Evolutionary conservation across 768 basidiomycete genomes (phyloP), one percentile per base, ranked within the genome.

Genomic region (Termitomyces sp.): DNA sequence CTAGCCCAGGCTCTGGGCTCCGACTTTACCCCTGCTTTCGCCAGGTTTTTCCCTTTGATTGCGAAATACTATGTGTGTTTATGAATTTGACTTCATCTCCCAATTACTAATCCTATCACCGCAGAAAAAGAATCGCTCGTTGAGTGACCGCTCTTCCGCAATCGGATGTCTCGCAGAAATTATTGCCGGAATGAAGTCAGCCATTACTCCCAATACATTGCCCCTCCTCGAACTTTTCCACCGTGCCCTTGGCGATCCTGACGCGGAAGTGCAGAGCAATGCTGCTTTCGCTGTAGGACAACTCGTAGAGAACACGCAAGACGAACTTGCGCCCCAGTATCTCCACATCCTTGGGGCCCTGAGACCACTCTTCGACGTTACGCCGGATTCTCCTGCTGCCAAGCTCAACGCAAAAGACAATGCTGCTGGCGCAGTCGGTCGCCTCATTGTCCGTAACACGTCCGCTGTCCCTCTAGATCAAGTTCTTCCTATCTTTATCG

Each of bases 101-200:
- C 15, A 34, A 41, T 19, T 26, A 3, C 30, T 58, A 46, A 34
- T 24, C n/a, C 35, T 5, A 56, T 44, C 34, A 11, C 17, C 58
- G 21, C 66, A 94, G 92, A 89, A 88, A 74, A 86, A 87, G 71
- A 87, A 79, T 65, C 85, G 93, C 54, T 91, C 93, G 3, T 77
- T 89, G 55, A 91, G 89, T 59, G 97, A 99, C 69, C 87, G 90
- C 38, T 96, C 96, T 10, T 87, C 94, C 45, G 85, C 94, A 24
- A 89, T 98, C 59, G 97, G 97, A 5, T 90, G 89, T 59, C 77
- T 99, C 35, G 95, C 95, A 37, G 97, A 99, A 74, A 91, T 98
- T 60, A 95, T 96, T 67, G 83, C 87, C 21, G 94, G 94, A 45
- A 85, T 98, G 79, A 93, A 95, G 74, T 73, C 71, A 44, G 84